These are phyloP conservation scores for Thecaphora thlaspeos DNA, from an alignment of 1,284 basidiomycete genomes.

Conservation along the genomic window DNA sequence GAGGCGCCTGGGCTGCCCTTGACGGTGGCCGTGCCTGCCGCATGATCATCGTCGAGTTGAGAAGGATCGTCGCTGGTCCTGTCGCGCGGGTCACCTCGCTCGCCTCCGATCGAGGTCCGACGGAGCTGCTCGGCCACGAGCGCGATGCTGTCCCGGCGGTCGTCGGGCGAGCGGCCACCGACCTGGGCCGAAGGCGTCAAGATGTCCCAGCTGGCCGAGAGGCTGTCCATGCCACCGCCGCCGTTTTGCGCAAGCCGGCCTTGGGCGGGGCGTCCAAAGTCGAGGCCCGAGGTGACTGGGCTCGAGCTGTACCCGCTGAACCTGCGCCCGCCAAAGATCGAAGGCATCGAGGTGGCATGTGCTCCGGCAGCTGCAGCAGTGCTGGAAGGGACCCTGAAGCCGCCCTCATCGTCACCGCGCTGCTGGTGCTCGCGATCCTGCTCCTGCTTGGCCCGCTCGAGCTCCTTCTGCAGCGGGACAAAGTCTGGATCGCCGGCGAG, in stretches of 20 bases:
- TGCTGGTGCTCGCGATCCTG: conserved; percentile 9
- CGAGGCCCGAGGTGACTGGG: neutral
- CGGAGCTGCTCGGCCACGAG: conserved; percentile 28
- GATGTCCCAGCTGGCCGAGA: conserved; percentile 36
- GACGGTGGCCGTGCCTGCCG: conserved; percentile 27
- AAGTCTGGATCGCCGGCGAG: conserved; percentile 28
- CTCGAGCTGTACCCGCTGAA: conserved; percentile 8
- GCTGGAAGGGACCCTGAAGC: conserved; percentile 14
- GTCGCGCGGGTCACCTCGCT: neutral
- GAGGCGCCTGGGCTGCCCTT: conserved; percentile 31
- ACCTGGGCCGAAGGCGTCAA: conserved; percentile 19
- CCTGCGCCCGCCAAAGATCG: conserved; percentile 16
- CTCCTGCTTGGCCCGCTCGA: conserved; percentile 4
- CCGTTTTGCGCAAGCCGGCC: neutral
- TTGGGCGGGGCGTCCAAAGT: no score
- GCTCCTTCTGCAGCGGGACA: conserved; percentile 8
- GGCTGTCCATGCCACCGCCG: conserved; percentile 16
- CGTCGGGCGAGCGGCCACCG: conserved; percentile 11
- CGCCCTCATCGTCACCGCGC: conserved; percentile 1
- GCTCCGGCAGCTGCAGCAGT: conserved; percentile 15
- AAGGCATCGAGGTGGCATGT: conserved; percentile 42
- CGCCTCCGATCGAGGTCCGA: conserved; percentile 27
- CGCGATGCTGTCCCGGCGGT: conserved; percentile 18
- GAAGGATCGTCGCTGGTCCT: no score
- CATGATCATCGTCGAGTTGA: conserved; percentile 12